Evolutionary conservation across 495 filamentous ascomycete genomes (phyloP), one percentile per base, ranked within the genome.

Genomic region (Podospora pseudocomata): DNA sequence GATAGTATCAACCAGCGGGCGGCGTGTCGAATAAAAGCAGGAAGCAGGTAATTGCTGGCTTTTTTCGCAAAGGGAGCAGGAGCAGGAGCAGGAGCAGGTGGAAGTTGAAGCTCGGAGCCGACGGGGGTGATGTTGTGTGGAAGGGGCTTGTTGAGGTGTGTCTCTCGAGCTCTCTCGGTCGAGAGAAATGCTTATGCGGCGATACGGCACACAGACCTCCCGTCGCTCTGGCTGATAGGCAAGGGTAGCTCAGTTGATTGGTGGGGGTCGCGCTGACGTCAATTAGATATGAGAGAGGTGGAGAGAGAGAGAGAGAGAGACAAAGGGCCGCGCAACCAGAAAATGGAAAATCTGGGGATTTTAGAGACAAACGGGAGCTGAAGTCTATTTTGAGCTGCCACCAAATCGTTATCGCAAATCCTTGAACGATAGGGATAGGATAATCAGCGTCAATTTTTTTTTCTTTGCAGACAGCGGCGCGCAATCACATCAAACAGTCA

Each of bases 181-280:
- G 39, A 49, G 15, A 49, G 39, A 49, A 49, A 11, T 49, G 39
- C 39, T 58, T 26, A 58, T 58, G 55, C 55, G 23, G 55, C 55
- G 55, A 58, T 58, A 26, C 55, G 55, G n/a, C 55, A 58, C 55
- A 58, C n/a, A 58, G 55, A 58, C n/a, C n/a, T 58, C 23, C 23
- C 23, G 23, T 23, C 23, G 13, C 55, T 5, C n/a, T 58, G 5
- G 55, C 55, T 58, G 55, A 58, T 58, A 49, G 39, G 39, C 39
- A 49, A 49, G 39, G 39, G 39, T 39, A 39, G 34, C 34, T 39
- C 34, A 6, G 39, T 49, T 49, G 39, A 49, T 49, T 49, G 39
- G 39, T 49, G 39, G 39, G 32, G 30, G 61, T 67, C 20, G 34
- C 49, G 44, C 34, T 39, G 34, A 65, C 53, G 67, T 57, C 30